Evolutionary conservation across 2,329 filamentous ascomycete genomes (phyloP).

Genomic region (Fusarium kyushuense): DNA sequence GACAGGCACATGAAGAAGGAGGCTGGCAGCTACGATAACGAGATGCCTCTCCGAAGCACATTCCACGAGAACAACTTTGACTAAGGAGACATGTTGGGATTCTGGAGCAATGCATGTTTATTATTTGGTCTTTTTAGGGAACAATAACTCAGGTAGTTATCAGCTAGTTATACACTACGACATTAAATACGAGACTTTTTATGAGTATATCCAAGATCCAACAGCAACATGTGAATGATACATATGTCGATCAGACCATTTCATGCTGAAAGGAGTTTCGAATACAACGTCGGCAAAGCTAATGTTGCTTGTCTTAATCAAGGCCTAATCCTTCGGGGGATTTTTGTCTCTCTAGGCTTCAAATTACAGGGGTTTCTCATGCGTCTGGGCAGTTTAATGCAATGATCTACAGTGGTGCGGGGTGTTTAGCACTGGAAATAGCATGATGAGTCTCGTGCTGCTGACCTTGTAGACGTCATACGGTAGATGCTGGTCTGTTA

Average conservation of each 20-base stretch:
- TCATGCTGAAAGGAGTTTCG: neutral
- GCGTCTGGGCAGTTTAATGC: neutral
- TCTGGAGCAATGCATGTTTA: neutral
- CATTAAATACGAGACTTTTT: neutral
- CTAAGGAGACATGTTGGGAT: neutral
- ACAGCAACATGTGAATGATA: neutral
- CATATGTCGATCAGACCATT: slow-evolving; percentile 8
- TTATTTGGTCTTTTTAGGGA: neutral
- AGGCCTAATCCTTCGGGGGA: slow-evolving; percentile 16
- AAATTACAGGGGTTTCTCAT: neutral
- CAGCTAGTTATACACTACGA: neutral
- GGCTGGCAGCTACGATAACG: slow-evolving; percentile 50
- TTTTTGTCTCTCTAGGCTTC: neutral
- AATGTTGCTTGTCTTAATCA: neutral
- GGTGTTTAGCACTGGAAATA: neutral
- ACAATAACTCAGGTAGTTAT: neutral
- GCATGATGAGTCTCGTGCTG: neutral
- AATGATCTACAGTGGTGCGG: slow-evolving; percentile 23
- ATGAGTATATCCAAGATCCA: neutral
- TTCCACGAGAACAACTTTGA: slow-evolving; percentile 47
- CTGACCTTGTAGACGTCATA: slow-evolving; percentile 22
- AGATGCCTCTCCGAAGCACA: slow-evolving; percentile 52
- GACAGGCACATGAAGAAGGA: slow-evolving; percentile 58
- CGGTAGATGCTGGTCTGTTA: neutral
- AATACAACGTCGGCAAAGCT: slow-evolving; percentile 26